Base-by-base conservation (phyloP, 1,139 yeast species). In the Suhomyces terraborum region DNA sequence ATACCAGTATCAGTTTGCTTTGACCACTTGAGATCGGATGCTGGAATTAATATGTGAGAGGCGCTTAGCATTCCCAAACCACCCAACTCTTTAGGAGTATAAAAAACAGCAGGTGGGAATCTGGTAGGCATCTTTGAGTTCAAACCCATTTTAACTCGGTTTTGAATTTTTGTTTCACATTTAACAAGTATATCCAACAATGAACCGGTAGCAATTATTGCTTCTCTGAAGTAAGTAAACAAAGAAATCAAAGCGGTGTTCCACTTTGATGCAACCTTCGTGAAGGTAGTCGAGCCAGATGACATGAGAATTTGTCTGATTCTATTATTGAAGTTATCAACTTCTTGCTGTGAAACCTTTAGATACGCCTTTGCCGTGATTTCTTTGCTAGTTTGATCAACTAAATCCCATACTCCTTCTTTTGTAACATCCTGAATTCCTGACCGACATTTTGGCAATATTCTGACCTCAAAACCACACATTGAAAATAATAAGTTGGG, bases 51-150 rank as follows among this genome's bases (percentile, higher is more conserved):
- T 38, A 93, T 88, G 61, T 94, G 98, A 12, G 96, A 88, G 0
- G 98, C 98, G 71, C 96, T 88, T 19, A 94, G 70, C 98, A 94
- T 94, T 14, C 98, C 98, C 34, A 94, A 67, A 27, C 99, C 99
- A 38, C 99, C 98, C 8, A 94, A 67, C 59, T 94, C 99, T 54
- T 89, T 93, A 0, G 98, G 98, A 0, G 98, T 88, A 59, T 94
- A 94, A 53, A 94, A 94, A 1, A 94, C 98, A 2, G 97, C 98
- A 0, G 98, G 99, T 3, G 99, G 99, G 66, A 94, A 94, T 40
- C 99, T 75, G 0, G 96, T 83, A 0, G 99, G 99, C 99, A 94
- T 94, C 64, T 94, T 94, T 7, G 98, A 91, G 56, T 94, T 94
- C 47, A 94, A 73, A 0, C 98, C 98, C 69, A 93, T 79, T 59